Evolutionary conservation across 208 protist genomes (phyloP).

Genomic region (Eutreptiella sp.): DNA sequence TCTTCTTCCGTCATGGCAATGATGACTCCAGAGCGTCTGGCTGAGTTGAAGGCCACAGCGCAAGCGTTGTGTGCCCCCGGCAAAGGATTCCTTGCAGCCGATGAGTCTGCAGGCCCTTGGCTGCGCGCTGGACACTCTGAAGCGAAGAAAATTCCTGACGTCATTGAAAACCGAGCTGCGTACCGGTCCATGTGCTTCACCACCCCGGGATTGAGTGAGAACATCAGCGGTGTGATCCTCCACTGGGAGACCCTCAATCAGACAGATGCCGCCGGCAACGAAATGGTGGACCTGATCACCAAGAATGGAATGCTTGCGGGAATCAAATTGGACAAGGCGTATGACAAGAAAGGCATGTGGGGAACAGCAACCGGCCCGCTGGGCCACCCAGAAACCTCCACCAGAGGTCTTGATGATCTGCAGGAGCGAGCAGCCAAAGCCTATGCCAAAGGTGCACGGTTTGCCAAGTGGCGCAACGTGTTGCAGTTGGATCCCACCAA

Average conservation of each 20-base stretch:
- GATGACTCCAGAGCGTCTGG: too few relatives aligned
- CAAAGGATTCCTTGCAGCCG: constrained; percentile 92
- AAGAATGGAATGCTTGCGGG: constrained; percentile 77
- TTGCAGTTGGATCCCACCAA: constrained; percentile 88
- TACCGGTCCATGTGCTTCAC: constrained; percentile 84
- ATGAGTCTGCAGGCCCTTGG: constrained; percentile 86
- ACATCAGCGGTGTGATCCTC: constrained; percentile 92
- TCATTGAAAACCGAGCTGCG: constrained; percentile 76
- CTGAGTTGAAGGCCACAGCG: too few relatives aligned
- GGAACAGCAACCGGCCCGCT: constrained; percentile 65
- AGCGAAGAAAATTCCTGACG: constrained; percentile 86
- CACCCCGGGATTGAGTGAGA: constrained; percentile 75
- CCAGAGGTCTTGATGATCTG: constrained; percentile 89
- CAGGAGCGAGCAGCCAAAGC: constrained; percentile 73
- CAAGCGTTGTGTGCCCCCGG: constrained; percentile 65
- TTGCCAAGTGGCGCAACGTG: constrained; percentile 94
- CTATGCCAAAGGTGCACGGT: constrained; percentile 87
- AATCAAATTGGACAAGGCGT: constrained; percentile 92
- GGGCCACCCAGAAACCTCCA: constrained; percentile 81
- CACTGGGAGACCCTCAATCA: constrained; percentile 92
- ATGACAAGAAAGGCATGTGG: too few relatives aligned
- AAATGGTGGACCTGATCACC: constrained; percentile 75
- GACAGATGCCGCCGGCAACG: constrained; percentile 65
- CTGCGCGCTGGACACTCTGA: constrained; percentile 87
- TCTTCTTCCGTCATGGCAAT: too few relatives aligned